A percentile compares a stretch with the other conserved stretches of the same genome.
phyloP scores from a whole-genome alignment of 371 early-diverging fungal genomes.

The Phascolomyces articulosus region DNA sequence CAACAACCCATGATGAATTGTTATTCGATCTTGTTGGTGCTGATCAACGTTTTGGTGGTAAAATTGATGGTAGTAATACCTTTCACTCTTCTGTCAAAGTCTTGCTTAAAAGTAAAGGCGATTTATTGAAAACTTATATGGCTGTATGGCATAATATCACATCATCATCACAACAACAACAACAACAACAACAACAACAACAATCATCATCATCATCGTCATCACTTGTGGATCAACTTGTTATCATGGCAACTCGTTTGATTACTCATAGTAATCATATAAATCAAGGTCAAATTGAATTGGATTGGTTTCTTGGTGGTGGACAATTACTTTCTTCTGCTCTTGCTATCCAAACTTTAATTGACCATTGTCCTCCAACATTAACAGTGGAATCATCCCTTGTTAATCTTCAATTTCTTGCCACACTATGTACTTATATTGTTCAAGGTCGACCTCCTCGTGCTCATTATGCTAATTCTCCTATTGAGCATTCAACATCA shows the following conservation, averaged over 20 bases:
- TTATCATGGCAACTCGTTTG: slow-evolving; percentile 18
- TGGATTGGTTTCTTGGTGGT: slow-evolving; percentile 40
- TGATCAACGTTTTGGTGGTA: slow-evolving; percentile 42
- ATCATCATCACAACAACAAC: neutral
- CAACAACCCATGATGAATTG: slow-evolving; percentile 13
- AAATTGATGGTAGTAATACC: slow-evolving; percentile 36
- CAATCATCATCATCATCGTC: no score
- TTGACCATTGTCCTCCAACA: slow-evolving; percentile 6
- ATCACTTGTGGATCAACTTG: slow-evolving; percentile 18
- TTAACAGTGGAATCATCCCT: slow-evolving; percentile 7
- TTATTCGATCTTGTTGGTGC: slow-evolving; percentile 34
- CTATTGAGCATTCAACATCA: neutral
- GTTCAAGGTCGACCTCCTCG: slow-evolving; percentile 35
- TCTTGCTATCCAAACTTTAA: slow-evolving; percentile 31
- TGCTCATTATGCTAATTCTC: neutral
- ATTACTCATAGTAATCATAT: slow-evolving; percentile 9
- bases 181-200: neutral
- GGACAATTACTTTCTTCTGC: slow-evolving; percentile 38
- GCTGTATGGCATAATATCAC: neutral
- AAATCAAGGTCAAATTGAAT: slow-evolving; percentile 2
- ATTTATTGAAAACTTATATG: slow-evolving; percentile 36
- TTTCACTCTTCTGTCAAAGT: slow-evolving; percentile 33
- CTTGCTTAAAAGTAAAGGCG: slow-evolving; percentile 35
- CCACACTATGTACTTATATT: slow-evolving; percentile 38
- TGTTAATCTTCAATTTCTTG: slow-evolving; percentile 31